Base-by-base conservation (phyloP, 768 basidiomycete genomes). In the Sarcodon aspratus region DNA sequence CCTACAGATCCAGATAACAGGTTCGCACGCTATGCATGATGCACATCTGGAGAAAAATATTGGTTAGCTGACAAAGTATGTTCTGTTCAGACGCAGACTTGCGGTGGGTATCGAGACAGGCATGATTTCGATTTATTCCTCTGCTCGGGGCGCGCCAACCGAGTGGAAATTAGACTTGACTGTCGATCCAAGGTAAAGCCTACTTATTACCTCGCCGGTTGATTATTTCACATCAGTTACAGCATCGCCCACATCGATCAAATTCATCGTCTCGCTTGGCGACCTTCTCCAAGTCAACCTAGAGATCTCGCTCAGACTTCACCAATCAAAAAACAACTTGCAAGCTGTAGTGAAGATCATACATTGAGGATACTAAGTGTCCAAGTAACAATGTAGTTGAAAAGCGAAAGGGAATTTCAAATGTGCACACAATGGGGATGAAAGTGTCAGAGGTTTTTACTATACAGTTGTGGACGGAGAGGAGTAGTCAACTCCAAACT, bases 321-420 rank as follows among this genome's bases (percentile, higher is more conserved):
- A 27, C 56, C 54, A 45, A 54, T 51, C 9, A 50, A 54, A 48
- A 67, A 64, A 49, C 72, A 79, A 51, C 73, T 97, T 47, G 94
- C 90, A 33, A 90, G 82, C 50, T 90, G 90, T 59, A 88, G 89
- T 64, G 91, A 95, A 69, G 94, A 97, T 73, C 82, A 88, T 71
- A 86, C 85, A 71, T 70, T 94, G 66, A 85, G 80, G 65, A 73
- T 95, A 69, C 68, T 80, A 64, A 71, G 70, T 59, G 69, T 89
- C 68, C 76, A 73, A 42, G 17, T 54, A 31, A 50, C 38, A 56
- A 61, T 44, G 48, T 54, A 57, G 69, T 59, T 63, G 66, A 68
- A 68, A 64, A 63, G 63, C 71, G 55, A 70, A 71, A 68, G 69
- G 67, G 67, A 67, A 58, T 65, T 67, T 67, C 67, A 69, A 50